phyloP scores from a whole-genome alignment of 2,329 filamentous ascomycete genomes.

The Ophioceras dolichostomum region DNA sequence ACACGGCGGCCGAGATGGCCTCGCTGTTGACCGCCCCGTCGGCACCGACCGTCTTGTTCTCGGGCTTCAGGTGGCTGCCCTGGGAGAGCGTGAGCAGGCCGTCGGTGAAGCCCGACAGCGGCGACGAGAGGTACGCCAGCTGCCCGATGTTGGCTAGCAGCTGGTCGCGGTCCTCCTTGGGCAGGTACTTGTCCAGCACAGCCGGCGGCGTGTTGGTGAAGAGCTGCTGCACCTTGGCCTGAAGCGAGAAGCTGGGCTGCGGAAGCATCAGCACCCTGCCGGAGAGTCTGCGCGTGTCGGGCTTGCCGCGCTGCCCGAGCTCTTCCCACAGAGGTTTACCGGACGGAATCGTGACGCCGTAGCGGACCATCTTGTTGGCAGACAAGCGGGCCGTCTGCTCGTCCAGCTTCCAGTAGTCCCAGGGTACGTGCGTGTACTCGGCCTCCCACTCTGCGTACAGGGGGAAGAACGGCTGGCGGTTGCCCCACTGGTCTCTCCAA shows the following conservation, averaged over 20 bases:
- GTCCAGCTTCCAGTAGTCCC: conserved; percentile 18
- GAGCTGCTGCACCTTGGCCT: conserved; percentile 19
- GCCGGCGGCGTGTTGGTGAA: conserved; percentile 14
- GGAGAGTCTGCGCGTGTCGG: conserved; percentile 15
- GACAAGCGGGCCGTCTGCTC: conserved; percentile 9
- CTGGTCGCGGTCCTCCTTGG: conserved; percentile 5
- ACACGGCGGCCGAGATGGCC: neutral
- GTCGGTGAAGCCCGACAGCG: conserved; percentile 16
- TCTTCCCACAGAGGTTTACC: neutral
- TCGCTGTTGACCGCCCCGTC: neutral
- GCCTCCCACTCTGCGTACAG: conserved; percentile 30
- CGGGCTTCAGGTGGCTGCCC: conserved; percentile 24
- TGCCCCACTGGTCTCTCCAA: conserved; percentile 18
- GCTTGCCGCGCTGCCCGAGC: neutral
- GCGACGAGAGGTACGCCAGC: conserved; percentile 11
- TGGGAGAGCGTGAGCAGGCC: conserved; percentile 10
- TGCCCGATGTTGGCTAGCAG: conserved; percentile 8
- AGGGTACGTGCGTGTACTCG: conserved; percentile 25
- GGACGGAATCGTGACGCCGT: neutral
- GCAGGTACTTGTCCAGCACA: conserved; percentile 9
- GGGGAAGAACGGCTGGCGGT: conserved; percentile 25
- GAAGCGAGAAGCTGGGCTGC: conserved; percentile 22
- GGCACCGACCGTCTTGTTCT: conserved; percentile 1
- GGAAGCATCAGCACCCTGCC: conserved; percentile 26
- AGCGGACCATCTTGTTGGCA: conserved; percentile 4